These are phyloP conservation scores for Phoenix dactylifera DNA, from an alignment of 176 grass and related monocot genomes.

Conservation along the genomic window DNA sequence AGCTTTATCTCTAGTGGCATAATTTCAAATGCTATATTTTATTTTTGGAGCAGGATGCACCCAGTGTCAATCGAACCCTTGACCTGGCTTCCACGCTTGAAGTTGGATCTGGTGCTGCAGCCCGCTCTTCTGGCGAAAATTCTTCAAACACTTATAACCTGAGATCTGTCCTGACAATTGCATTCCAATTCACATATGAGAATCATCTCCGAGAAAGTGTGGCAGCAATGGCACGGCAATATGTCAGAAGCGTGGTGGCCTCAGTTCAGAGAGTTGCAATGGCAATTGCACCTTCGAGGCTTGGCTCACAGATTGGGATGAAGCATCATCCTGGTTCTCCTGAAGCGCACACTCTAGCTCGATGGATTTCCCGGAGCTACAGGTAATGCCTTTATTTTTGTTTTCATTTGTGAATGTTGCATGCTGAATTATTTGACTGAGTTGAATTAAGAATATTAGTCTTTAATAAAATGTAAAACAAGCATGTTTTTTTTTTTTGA, in stretches of 20 bases:
- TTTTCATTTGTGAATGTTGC: neutral
- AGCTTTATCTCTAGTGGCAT: too few relatives aligned
- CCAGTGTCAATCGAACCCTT: slow-evolving; percentile 53
- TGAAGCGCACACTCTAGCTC: slow-evolving; percentile 62
- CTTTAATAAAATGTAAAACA: too few relatives aligned
- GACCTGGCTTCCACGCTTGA: slow-evolving; percentile 82
- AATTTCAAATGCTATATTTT: too few relatives aligned
- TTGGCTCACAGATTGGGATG: slow-evolving; percentile 39
- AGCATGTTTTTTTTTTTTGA: too few relatives aligned
- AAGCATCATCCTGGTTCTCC: slow-evolving; percentile 59
- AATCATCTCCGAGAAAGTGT: slow-evolving; percentile 75
- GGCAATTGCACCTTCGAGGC: slow-evolving; percentile 58
- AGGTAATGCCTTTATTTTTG: slow-evolving; percentile 27
- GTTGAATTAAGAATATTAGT: too few relatives aligned
- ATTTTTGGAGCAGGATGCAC: slow-evolving; percentile 22
- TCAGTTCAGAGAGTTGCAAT: slow-evolving; percentile 93
- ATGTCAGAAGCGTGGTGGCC: slow-evolving; percentile 69
- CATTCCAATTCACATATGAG: slow-evolving; percentile 89
- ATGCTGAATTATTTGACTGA: too few relatives aligned
- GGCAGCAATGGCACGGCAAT: slow-evolving; percentile 67
- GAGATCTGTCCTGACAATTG: slow-evolving; percentile 73
- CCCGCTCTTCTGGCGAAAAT: slow-evolving; percentile 18
- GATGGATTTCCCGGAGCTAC: slow-evolving; percentile 70
- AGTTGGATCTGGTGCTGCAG: slow-evolving; percentile 44
- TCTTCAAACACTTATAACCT: slow-evolving; percentile 3